These are phyloP conservation scores for Solanum pinnatisectum DNA, from an alignment of 257 asterid genomes.

Conservation along the genomic window DNA sequence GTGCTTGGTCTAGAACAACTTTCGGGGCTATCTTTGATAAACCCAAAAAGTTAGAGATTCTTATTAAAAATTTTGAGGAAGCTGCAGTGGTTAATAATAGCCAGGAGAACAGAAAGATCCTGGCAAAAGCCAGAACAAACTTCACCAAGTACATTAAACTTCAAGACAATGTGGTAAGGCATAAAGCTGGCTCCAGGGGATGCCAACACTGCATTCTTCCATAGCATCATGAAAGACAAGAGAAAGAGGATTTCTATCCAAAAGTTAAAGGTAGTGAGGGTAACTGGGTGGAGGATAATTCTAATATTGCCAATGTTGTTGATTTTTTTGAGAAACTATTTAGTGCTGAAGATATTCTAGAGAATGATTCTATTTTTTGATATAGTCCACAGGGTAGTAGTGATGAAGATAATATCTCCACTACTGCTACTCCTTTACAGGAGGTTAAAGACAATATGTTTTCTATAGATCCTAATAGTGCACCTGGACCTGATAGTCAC, in stretches of 20 bases:
- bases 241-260: neutral
- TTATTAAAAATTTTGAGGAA: neutral
- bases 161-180: neutral
- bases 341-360: neutral
- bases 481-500: neutral
- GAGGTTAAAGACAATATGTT: neutral
- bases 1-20: neutral
- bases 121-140: neutral
- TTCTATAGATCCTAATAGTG: neutral
- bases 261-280: neutral
- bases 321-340: neutral
- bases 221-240: neutral
- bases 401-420: neutral
- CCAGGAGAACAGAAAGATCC: neutral
- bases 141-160: neutral
- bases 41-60: neutral
- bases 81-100: neutral
- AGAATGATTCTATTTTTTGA: neutral
- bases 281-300: neutral
- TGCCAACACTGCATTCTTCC: neutral
- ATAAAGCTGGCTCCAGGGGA: neutral
- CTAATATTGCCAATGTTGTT: neutral
- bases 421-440: neutral
- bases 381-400: neutral
- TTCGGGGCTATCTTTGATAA: neutral